Conservation (phyloP, 768 basidiomycete genomes). For the Paxillus rubicundulus region DNA sequence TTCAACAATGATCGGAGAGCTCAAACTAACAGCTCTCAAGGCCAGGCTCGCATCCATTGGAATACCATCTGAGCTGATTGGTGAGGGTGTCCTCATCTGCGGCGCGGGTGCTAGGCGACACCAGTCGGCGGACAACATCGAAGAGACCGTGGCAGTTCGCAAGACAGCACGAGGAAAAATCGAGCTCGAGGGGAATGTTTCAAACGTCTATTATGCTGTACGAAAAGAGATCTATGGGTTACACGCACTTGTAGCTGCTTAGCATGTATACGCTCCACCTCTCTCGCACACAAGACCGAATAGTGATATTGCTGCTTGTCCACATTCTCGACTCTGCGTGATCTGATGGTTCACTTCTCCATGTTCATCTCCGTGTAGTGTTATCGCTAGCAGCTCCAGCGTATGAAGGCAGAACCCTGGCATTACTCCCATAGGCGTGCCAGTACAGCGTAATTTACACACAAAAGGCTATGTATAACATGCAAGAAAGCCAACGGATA, state of each 20-base stretch:
- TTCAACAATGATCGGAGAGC: slow-evolving; percentile 96
- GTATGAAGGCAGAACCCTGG: too few species aligned
- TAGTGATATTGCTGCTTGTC: too few species aligned
- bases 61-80: slow-evolving; percentile 91
- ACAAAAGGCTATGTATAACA: too few species aligned
- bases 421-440: too few species aligned
- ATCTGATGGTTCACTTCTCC: too few species aligned
- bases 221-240: slow-evolving; percentile 86
- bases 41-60: slow-evolving; percentile 69
- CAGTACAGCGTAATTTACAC: too few species aligned
- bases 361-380: too few species aligned
- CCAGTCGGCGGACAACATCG: slow-evolving; percentile 43
- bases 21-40: slow-evolving; percentile 89
- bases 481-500: too few species aligned
- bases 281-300: too few species aligned
- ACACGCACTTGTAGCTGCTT: slow-evolving; percentile 84
- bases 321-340: too few species aligned
- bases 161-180: slow-evolving; percentile 85
- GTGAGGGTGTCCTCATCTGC: slow-evolving; percentile 94
- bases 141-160: slow-evolving; percentile 80
- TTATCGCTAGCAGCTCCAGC: background rate
- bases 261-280: slow-evolving; percentile 1
- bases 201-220: slow-evolving; percentile 86
- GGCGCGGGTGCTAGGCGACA: slow-evolving; percentile 52
- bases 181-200: slow-evolving; percentile 86